Percentiles rank a stretch among this genome's conserved stretches.
phyloP scores from a whole-genome alignment of 108 stramenopile genomes.

The Cyclotella cryptica region DNA sequence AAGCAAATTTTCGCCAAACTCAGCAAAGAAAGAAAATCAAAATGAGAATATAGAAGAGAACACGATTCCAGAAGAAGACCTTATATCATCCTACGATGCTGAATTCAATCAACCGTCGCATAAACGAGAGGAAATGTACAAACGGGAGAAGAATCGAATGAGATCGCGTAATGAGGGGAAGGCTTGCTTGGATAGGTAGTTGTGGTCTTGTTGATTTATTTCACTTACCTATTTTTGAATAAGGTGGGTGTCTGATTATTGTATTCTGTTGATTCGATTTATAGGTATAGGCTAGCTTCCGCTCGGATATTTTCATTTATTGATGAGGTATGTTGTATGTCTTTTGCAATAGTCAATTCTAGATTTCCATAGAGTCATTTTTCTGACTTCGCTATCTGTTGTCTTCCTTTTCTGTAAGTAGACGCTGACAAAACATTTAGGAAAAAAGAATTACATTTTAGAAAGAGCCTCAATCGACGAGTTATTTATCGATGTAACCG shows the following conservation, averaged over 20 bases:
- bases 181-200: conserved; percentile 79
- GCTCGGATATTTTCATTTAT: conserved; percentile 75
- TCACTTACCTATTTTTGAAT: neutral
- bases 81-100: conserved; percentile 54
- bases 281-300: conserved; percentile 75
- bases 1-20: no score
- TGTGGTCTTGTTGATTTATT: neutral
- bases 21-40: no score
- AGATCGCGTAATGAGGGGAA: conserved; percentile 75
- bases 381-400: no score
- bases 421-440: conserved; percentile 29
- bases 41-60: no score
- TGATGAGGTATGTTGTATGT: conserved; percentile 50
- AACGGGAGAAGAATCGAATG: conserved; percentile 64
- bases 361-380: neutral
- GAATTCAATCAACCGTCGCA: conserved; percentile 63
- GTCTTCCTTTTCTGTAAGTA: neutral
- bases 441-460: conserved; percentile 62
- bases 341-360: conserved; percentile 4
- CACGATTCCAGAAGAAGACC: conserved; percentile 1
- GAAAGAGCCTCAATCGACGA: conserved; percentile 90
- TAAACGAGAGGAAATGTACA: conserved; percentile 51
- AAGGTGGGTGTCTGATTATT: neutral
- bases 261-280: neutral
- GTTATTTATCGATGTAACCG: conserved; percentile 85